Evolutionary conservation across 257 asterid species (phyloP).

Genomic region (Solanum bulbocastanum): DNA sequence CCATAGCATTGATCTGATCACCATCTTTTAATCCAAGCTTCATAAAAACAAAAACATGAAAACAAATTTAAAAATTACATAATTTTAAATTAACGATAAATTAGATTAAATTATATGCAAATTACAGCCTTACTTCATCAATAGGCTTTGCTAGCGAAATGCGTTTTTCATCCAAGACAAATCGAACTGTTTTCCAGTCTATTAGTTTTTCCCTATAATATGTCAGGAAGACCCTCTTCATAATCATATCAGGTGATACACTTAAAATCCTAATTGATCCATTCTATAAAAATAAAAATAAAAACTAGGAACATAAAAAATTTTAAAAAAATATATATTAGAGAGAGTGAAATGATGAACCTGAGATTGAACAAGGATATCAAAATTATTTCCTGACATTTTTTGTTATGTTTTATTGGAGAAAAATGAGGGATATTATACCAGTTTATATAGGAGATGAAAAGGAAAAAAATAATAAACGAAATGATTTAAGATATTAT

Average conservation of each 20-base stretch:
- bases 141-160: not conserved
- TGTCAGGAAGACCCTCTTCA: not conserved
- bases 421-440: not conserved
- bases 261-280: too few species aligned
- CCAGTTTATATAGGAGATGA: not conserved
- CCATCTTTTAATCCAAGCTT: not conserved
- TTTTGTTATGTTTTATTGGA: not conserved
- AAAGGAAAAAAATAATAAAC: not conserved
- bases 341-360: not conserved
- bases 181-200: not conserved
- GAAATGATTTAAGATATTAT: too few species aligned
- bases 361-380: not conserved
- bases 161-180: not conserved
- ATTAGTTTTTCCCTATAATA: not conserved
- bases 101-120: not conserved
- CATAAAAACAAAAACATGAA: not conserved
- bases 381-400: not conserved
- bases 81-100: not conserved
- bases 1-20: not conserved
- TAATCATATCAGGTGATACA: rapidly evolving
- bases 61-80: not conserved
- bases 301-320: not conserved
- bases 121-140: not conserved
- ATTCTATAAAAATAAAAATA: not conserved
- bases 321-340: not conserved